These are phyloP conservation scores for Hypericum perforatum DNA, from an alignment of 345 rosid genomes.

Conservation along the genomic window DNA sequence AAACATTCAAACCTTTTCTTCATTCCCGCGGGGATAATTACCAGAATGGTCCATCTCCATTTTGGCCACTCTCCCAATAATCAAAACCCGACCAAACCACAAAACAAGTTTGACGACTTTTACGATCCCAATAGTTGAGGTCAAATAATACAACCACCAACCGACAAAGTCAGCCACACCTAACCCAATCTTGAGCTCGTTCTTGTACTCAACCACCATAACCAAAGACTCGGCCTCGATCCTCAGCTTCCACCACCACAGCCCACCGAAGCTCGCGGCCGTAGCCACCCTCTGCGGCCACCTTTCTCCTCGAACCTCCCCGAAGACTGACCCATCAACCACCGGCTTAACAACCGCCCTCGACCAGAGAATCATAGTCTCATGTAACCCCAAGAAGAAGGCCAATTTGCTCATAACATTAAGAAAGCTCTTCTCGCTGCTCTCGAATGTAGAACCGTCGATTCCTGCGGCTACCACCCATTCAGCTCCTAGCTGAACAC, in stretches of 20 bases:
- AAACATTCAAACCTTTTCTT: slow-evolving; percentile 31
- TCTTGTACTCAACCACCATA: slow-evolving; percentile 39
- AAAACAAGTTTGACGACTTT: slow-evolving; percentile 40
- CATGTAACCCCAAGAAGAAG: slow-evolving; percentile 73
- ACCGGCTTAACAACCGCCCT: slow-evolving; percentile 53
- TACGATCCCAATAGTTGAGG: slow-evolving; percentile 61
- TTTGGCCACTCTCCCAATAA: slow-evolving; percentile 27
- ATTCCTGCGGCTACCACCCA: slow-evolving; percentile 29
- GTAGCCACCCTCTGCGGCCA: slow-evolving; percentile 37
- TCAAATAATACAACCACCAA: slow-evolving; percentile 72
- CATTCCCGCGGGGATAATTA: background rate
- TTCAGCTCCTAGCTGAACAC: slow-evolving; percentile 50
- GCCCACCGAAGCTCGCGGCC: slow-evolving; percentile 39
- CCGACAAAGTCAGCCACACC: slow-evolving; percentile 39
- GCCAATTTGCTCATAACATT: slow-evolving; percentile 35
- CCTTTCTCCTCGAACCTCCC: slow-evolving; percentile 31
- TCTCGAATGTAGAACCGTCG: slow-evolving; percentile 20
- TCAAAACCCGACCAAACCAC: slow-evolving; percentile 35
- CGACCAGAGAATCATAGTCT: slow-evolving; percentile 48
- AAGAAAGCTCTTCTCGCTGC: slow-evolving; percentile 3
- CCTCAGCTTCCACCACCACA: slow-evolving; percentile 84
- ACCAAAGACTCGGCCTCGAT: slow-evolving; percentile 60
- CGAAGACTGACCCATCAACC: slow-evolving; percentile 48
- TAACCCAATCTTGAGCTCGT: slow-evolving; percentile 23
- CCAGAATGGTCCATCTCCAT: slow-evolving; percentile 6